Percentiles rank a stretch among this genome's conserved stretches.
Evolutionary conservation across 179 eudicot genomes (phyloP).

Genomic region (Drosera spatulata): DNA sequence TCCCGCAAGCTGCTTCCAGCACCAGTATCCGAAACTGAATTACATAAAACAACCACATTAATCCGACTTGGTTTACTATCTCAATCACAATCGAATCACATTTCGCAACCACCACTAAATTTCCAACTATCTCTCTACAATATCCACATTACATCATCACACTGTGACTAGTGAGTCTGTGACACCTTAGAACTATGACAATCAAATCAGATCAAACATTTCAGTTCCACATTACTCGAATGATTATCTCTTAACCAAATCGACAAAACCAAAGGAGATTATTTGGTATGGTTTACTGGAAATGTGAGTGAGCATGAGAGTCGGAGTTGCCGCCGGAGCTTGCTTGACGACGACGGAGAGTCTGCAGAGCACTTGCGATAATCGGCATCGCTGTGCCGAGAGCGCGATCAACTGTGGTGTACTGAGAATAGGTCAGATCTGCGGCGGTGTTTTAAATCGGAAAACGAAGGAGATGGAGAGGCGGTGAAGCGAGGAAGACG

Average conservation of each 20-base stretch:
- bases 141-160: too few relatives aligned
- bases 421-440: too few relatives aligned
- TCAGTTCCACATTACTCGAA: not conserved
- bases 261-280: slow-evolving; percentile 3
- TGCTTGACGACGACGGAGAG: slow-evolving; percentile 37
- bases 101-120: too few relatives aligned
- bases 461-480: too few relatives aligned
- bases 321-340: slow-evolving; percentile 6
- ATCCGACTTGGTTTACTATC: too few relatives aligned
- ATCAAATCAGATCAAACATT: not conserved
- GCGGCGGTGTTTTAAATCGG: too few relatives aligned
- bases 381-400: slow-evolving; percentile 57
- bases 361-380: slow-evolving; percentile 40
- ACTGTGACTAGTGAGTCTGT: not conserved
- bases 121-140: too few relatives aligned
- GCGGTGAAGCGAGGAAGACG: too few relatives aligned
- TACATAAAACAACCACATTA: not conserved
- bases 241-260: slow-evolving; percentile 2
- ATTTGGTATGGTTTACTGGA: slow-evolving; percentile 25
- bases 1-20: slow-evolving; percentile 61
- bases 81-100: too few relatives aligned
- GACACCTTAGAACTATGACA: not conserved
- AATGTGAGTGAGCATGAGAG: slow-evolving; percentile 25
- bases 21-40: slow-evolving; percentile 76
- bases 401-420: slow-evolving; percentile 40